phyloP scores from a whole-genome alignment of 768 basidiomycete species.

The Infundibulicybe gibba region DNA sequence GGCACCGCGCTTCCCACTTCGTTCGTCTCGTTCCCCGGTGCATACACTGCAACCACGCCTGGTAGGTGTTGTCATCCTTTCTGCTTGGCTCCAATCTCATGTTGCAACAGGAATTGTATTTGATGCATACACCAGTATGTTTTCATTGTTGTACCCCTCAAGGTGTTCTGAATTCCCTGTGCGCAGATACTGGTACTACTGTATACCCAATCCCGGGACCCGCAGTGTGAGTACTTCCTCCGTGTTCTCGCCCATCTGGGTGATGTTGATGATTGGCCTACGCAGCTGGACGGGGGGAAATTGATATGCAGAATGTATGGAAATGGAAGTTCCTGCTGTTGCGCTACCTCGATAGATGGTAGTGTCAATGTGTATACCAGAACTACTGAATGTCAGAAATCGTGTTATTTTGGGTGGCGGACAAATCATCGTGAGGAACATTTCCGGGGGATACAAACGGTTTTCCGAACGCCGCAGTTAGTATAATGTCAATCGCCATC shows the following conservation, averaged over 20 bases:
- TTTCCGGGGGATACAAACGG: too few species aligned
- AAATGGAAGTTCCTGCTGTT: not conserved
- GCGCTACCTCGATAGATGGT: too few species aligned
- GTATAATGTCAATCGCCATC: too few species aligned
- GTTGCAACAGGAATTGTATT: constrained; percentile 22
- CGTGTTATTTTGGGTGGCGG: too few species aligned
- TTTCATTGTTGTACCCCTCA: constrained; percentile 10
- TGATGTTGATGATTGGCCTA: not conserved
- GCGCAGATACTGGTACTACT: constrained; percentile 24
- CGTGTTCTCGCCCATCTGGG: not conserved
- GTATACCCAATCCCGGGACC: constrained; percentile 42
- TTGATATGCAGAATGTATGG: not conserved
- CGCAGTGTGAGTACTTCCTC: constrained; percentile 27
- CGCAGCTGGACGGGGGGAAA: constrained; percentile 16
- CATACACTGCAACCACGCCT: constrained; percentile 32
- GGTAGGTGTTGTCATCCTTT: constrained; percentile 8
- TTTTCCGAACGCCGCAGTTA: too few species aligned
- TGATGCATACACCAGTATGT: constrained; percentile 30
- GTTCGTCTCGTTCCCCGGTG: constrained; percentile 48
- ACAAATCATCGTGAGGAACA: too few species aligned
- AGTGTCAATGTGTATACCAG: too few species aligned
- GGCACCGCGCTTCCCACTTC: constrained; percentile 39
- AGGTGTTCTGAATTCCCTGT: constrained; percentile 1
- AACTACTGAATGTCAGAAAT: too few species aligned
- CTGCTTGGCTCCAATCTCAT: not conserved